Percentiles rank a stretch among this genome's conserved stretches.
Evolutionary conservation across 2,329 filamentous ascomycete genomes (phyloP).

Genomic region (Clonostachys chloroleuca): DNA sequence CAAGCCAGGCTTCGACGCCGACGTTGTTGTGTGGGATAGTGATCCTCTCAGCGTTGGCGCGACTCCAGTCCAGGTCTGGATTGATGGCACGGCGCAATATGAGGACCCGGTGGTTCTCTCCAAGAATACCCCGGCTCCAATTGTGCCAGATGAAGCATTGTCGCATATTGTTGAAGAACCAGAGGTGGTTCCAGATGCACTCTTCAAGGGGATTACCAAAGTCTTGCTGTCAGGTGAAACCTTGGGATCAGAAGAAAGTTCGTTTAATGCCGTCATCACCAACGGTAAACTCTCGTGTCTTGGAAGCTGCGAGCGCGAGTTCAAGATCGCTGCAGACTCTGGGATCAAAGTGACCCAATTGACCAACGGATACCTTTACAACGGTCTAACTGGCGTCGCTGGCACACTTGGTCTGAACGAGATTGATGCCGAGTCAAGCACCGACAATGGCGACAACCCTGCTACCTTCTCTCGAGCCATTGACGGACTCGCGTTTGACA

Average conservation of each 20-base stretch:
- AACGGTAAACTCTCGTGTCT: slow-evolving; percentile 52
- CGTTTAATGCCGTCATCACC: slow-evolving; percentile 44
- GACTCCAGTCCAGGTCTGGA: slow-evolving; percentile 58
- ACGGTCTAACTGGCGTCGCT: slow-evolving; percentile 56
- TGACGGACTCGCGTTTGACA: slow-evolving; percentile 50
- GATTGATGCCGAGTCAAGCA: slow-evolving; percentile 52
- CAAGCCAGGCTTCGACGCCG: slow-evolving; percentile 47
- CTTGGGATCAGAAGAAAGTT: slow-evolving; percentile 21
- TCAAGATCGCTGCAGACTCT: slow-evolving; percentile 25
- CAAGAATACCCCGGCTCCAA: slow-evolving; percentile 36
- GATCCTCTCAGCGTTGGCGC: slow-evolving; percentile 58
- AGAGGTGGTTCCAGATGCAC: slow-evolving; percentile 26
- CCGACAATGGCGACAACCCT: slow-evolving; percentile 43
- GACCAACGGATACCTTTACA: slow-evolving; percentile 54
- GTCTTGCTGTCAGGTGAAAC: slow-evolving; percentile 40
- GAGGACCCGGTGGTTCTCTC: slow-evolving; percentile 47
- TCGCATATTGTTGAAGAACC: slow-evolving; percentile 35
- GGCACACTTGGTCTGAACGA: slow-evolving; percentile 58
- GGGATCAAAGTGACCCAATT: slow-evolving; percentile 38
- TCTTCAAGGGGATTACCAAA: slow-evolving; percentile 53
- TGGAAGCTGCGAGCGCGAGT: slow-evolving; percentile 43
- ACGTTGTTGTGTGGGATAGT: slow-evolving; percentile 54
- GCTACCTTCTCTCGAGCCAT: slow-evolving; percentile 51
- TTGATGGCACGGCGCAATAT: slow-evolving; percentile 56
- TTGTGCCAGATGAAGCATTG: slow-evolving; percentile 32